Conservation (phyloP, 257 asterid genomes). For the Scutellaria galericulata region DNA sequence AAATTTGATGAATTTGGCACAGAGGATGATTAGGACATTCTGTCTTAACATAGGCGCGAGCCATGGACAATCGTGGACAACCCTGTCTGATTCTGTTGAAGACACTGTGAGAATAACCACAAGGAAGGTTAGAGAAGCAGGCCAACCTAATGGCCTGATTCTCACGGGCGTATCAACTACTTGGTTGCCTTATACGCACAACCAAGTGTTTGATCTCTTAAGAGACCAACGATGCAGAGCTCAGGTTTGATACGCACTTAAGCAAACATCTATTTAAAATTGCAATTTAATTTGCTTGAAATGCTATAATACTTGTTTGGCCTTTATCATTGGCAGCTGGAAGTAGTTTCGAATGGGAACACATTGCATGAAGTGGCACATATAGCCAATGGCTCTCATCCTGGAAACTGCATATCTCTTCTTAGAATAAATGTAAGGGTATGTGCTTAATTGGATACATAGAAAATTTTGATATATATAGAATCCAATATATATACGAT, state of each 20-base stretch:
- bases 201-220: slow-evolving; percentile 82
- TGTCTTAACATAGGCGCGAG: slow-evolving; percentile 70
- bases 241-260: slow-evolving; percentile 41
- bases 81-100: slow-evolving; percentile 83
- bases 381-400: slow-evolving; percentile 95
- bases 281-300: no score
- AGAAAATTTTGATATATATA: no score
- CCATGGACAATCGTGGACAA: slow-evolving; percentile 94
- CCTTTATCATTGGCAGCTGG: slow-evolving; percentile 33
- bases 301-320: no score
- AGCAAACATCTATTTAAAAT: no score
- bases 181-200: slow-evolving; percentile 71
- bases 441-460: no score
- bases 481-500: no score
- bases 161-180: slow-evolving; percentile 79
- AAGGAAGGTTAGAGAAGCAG: slow-evolving; percentile 69
- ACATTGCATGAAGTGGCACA: slow-evolving; percentile 94
- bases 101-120: slow-evolving; percentile 87
- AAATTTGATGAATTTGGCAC: slow-evolving; percentile 81
- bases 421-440: slow-evolving; percentile 81
- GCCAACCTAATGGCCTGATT: slow-evolving; percentile 84
- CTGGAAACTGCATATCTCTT: slow-evolving; percentile 93
- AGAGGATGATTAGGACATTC: slow-evolving; percentile 84
- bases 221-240: slow-evolving; percentile 83
- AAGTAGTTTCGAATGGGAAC: slow-evolving; percentile 87